Evolutionary conservation across 495 filamentous ascomycete genomes (phyloP).

Genomic region (Penicillium maclennaniae): DNA sequence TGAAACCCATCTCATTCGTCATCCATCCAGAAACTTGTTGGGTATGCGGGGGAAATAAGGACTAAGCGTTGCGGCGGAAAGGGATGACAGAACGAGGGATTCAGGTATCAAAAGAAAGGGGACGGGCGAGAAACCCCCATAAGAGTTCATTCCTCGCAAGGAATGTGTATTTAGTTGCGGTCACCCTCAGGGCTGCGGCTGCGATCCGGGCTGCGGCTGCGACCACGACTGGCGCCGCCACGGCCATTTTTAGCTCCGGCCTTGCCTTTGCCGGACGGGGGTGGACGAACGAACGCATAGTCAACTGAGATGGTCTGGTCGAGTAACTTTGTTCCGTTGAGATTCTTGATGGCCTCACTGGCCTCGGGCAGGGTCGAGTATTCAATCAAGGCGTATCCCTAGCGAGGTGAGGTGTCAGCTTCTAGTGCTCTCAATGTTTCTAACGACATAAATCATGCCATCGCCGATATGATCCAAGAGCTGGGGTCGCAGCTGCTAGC

Average conservation of each 20-base stretch:
- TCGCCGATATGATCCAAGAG: not conserved
- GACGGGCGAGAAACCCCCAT: not conserved
- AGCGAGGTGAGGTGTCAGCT: constrained; percentile 10
- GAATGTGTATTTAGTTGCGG: constrained; percentile 27
- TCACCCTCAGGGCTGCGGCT: constrained; percentile 57
- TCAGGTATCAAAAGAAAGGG: constrained; percentile 13
- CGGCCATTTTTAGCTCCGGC: constrained; percentile 48
- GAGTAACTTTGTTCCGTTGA: constrained; percentile 76
- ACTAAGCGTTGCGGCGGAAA: constrained; percentile 1
- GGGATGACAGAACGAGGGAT: constrained; percentile 9
- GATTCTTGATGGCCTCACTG: constrained; percentile 77
- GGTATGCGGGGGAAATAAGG: constrained; percentile 4
- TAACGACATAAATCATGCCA: not conserved
- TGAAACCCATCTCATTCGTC: constrained; percentile 2
- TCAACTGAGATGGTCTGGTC: constrained; percentile 91
- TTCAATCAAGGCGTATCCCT: constrained; percentile 95
- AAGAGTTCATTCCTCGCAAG: not conserved
- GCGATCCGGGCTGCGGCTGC: constrained; percentile 51
- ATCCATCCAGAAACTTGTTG: constrained; percentile 10
- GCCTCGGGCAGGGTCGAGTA: constrained; percentile 86
- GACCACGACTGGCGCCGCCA: constrained; percentile 45
- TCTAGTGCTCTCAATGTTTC: not conserved
- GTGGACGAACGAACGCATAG: constrained; percentile 95
- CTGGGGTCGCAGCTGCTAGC: not conserved
- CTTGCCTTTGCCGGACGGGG: constrained; percentile 62